Conservation (phyloP, 2,329 filamentous ascomycete species). For the Cordyceps farinosa region DNA sequence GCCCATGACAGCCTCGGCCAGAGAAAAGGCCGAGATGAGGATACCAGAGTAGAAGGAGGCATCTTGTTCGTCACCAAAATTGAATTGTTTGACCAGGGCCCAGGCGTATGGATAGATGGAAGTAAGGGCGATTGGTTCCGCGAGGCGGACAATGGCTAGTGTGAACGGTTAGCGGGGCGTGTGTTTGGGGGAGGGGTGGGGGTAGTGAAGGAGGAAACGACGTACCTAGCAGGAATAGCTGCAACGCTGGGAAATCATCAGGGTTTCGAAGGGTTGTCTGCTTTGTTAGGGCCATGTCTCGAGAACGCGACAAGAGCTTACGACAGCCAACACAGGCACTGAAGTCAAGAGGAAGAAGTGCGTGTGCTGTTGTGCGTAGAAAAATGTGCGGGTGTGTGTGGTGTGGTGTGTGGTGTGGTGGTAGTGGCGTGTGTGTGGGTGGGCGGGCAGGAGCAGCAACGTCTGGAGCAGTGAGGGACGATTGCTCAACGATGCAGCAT, state of each 20-base stretch:
- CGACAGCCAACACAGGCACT: constrained; percentile 41
- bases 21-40: constrained; percentile 80
- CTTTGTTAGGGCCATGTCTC: constrained; percentile 51
- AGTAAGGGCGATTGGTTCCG: constrained; percentile 88
- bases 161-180: constrained; percentile 20
- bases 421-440: background rate
- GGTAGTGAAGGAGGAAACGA: background rate
- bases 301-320: constrained; percentile 40
- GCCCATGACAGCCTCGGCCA: constrained; percentile 77
- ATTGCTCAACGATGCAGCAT: background rate
- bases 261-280: constrained; percentile 55
- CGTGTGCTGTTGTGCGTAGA: constrained; percentile 25
- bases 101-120: constrained; percentile 92
- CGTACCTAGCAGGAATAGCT: constrained; percentile 82
- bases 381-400: constrained; percentile 3
- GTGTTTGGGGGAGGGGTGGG: background rate
- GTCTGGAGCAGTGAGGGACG: background rate
- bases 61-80: constrained; percentile 68
- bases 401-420: background rate
- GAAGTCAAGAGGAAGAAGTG: constrained; percentile 17
- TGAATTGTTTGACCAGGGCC: constrained; percentile 73
- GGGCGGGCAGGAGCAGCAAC: background rate
- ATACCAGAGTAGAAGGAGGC: constrained; percentile 85
- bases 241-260: constrained; percentile 74
- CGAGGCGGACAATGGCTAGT: constrained; percentile 83